Evolutionary conservation across 163 green algal species (phyloP).

Genomic region (Volvox carteri): DNA sequence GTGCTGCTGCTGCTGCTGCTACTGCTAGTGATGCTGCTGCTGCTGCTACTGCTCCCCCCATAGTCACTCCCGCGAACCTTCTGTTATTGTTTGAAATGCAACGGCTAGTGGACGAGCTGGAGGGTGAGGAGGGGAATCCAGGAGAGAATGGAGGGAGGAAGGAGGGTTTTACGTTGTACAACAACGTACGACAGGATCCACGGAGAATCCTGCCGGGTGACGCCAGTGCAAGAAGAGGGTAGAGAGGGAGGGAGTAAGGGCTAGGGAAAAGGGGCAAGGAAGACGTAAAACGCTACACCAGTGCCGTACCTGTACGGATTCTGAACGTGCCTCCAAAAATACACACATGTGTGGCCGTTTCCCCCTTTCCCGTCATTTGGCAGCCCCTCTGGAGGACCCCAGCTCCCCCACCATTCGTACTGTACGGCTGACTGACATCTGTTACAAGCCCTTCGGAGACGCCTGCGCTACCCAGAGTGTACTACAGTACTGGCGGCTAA

Average conservation of each 20-base stretch:
- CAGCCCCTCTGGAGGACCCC: conserved; percentile 3
- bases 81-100: conserved; percentile 91
- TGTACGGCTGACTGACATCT: conserved; percentile 74
- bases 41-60: conserved; percentile 64
- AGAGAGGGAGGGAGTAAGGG: neutral
- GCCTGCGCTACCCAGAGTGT: conserved; percentile 88
- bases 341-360: too few species aligned
- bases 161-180: too few species aligned
- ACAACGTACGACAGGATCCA: too few species aligned
- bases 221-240: neutral
- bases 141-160: neutral
- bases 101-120: conserved; percentile 75
- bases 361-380: neutral
- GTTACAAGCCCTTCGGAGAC: conserved; percentile 89
- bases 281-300: too few species aligned
- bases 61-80: conserved; percentile 83
- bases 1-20: neutral
- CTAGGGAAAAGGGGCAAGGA: conserved; percentile 58
- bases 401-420: neutral
- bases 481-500: conserved; percentile 94
- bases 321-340: too few species aligned
- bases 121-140: neutral
- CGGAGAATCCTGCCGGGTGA: too few species aligned
- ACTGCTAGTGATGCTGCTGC: conserved; percentile 50
- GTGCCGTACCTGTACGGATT: too few species aligned